phyloP scores from a whole-genome alignment of 2,329 filamentous ascomycete species.

The Epichloe scottii region DNA sequence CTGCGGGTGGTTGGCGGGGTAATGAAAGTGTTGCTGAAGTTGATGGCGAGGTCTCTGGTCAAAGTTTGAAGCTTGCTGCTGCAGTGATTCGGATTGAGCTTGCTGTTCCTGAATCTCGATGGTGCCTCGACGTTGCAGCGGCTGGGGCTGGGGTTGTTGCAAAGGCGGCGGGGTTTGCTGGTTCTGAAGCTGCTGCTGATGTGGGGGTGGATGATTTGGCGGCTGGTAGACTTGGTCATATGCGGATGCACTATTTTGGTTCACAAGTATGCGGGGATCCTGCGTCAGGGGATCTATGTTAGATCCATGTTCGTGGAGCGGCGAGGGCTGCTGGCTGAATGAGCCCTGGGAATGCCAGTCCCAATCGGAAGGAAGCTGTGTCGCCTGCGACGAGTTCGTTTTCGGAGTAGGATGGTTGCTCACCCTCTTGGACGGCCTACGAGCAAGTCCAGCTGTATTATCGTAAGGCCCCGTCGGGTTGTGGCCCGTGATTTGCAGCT shows the following conservation, averaged over 20 bases:
- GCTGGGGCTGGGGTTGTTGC: constrained; percentile 13
- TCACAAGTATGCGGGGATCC: constrained; percentile 23
- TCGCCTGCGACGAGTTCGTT: constrained; percentile 23
- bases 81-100: constrained; percentile 12
- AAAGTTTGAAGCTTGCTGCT: constrained; percentile 19
- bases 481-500: constrained; percentile 7
- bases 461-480: constrained; percentile 29
- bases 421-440: constrained; percentile 45
- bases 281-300: constrained; percentile 28
- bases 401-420: constrained; percentile 34
- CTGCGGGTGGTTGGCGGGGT: constrained; percentile 8
- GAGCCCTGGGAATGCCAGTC: constrained; percentile 12
- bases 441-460: constrained; percentile 34
- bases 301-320: constrained; percentile 30
- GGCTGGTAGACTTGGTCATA: constrained; percentile 34
- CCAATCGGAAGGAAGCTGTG: constrained; percentile 7
- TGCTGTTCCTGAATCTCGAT: constrained; percentile 22
- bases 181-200: constrained; percentile 20
- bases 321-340: constrained; percentile 20
- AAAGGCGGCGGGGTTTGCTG: constrained; percentile 10
- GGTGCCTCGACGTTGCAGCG: constrained; percentile 13
- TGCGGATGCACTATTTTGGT: constrained; percentile 30
- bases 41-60: constrained; percentile 22
- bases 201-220: constrained; percentile 11
- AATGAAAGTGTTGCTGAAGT: constrained; percentile 15